Conservation (phyloP, 805 yeast species). For the Kazachstania viticola region DNA sequence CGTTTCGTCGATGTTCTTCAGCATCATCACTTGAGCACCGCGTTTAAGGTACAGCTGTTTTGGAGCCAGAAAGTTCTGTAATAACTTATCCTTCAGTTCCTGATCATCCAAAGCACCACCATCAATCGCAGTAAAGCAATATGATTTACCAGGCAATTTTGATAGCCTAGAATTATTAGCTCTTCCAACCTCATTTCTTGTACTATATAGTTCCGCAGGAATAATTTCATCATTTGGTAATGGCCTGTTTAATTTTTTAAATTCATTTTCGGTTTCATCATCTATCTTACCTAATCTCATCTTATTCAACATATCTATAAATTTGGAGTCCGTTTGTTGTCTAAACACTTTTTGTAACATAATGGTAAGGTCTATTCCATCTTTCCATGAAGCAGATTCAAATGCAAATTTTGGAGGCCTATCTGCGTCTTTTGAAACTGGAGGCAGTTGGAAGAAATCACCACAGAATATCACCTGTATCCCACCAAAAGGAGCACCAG, state of each 20-base stretch:
- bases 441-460: slow-evolving; percentile 76
- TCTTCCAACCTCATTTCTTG: slow-evolving; percentile 57
- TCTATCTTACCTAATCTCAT: slow-evolving; percentile 54
- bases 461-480: slow-evolving; percentile 69
- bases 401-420: slow-evolving; percentile 42
- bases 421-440: slow-evolving; percentile 29
- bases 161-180: slow-evolving; percentile 46
- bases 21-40: slow-evolving; percentile 76
- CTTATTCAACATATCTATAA: slow-evolving; percentile 65
- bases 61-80: slow-evolving; percentile 55
- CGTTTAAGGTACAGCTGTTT: slow-evolving; percentile 42
- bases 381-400: slow-evolving; percentile 52
- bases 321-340: slow-evolving; percentile 61
- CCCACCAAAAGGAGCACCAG: slow-evolving; percentile 60
- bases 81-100: slow-evolving; percentile 32
- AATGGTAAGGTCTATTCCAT: slow-evolving; percentile 44
- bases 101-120: slow-evolving; percentile 37
- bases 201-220: slow-evolving; percentile 67
- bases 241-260: slow-evolving; percentile 40
- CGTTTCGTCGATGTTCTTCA: slow-evolving; percentile 60
- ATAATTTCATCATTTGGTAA: slow-evolving; percentile 47
- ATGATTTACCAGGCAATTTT: slow-evolving; percentile 33
- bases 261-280: slow-evolving; percentile 36
- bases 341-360: slow-evolving; percentile 58
- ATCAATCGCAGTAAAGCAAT: slow-evolving; percentile 41